Evolutionary conservation across 768 basidiomycete species (phyloP), one percentile per base, ranked within the genome.

Genomic region (Melanogaster broomeanus): DNA sequence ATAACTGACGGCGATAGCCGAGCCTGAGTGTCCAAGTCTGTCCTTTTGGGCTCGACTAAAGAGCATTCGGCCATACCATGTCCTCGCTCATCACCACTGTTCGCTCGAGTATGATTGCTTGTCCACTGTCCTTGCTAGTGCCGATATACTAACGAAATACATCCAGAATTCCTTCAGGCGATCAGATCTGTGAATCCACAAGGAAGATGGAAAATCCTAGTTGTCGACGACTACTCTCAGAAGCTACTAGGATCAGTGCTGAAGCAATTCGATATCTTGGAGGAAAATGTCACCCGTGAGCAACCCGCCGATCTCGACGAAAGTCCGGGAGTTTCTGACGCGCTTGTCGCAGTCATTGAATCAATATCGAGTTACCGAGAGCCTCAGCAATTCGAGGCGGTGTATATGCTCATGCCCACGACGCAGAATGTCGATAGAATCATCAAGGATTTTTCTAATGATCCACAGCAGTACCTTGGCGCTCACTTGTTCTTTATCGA

Each of bases 201-300:
- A 18, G 84, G 83, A 51, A 76, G 83, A 79, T 99, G 97, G 97
- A 99, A 99, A 82, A 89, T 97, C 60, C 83, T 98, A 39, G 93
- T 99, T 52, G 90, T 98, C 47, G 97, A 99, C 69, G 92, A 94
- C 58, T 83, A 91, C 71, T 87, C 94, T 22, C 87, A 94, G 70
- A 84, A 80, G 66, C 73, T 98, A 48, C 71, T 99, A 41, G 81
- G 85, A 54, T 83, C 88, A 9, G 92, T 95, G 4, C 78, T 98
- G 60, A 93, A 93, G 72, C 87, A 92, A 66, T 93, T 90, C 61
- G 96, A 99, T 68, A 90, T 98, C 49, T 71, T 98, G 49, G 87
- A 93, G 68, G 93, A 97, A 77, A 95, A 95, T 76, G 93, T 98
- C 38, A 97, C 94, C 41, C 81, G 96, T 97, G 74, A 67, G 93